Evolutionary conservation across 116 monocot species (phyloP), one percentile per base, ranked within the genome.

Genomic region (Posidonia oceanica): DNA sequence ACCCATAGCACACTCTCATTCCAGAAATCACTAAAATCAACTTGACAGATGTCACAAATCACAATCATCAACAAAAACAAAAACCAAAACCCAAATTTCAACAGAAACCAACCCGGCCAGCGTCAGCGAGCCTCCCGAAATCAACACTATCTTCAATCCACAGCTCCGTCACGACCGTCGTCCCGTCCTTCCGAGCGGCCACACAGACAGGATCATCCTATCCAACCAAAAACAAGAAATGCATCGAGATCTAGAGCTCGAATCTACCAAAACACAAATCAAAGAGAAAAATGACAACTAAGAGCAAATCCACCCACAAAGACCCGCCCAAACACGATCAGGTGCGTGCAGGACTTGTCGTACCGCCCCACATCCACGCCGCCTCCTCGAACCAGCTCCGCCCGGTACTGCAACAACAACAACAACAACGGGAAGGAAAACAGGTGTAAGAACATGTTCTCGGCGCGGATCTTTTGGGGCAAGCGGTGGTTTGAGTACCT

Each of bases 171-270:
- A 99, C 90, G 23, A 99, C 75, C 2, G 61, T 61, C 69, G 81
- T 93, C 55, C 99, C 88, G 72, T 99, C 81, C 36, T 83, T 61
- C 67, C 90, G 82, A 56, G 99, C 93, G 51, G 78, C 79, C 72
- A 86, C 80, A 70, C 99, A 93, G 4, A 88, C 69, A 37, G 87
- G 93, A 77, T 93, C 90, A 64, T 93, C 99, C 99, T 99, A 21
- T 38, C 15, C 54, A 22, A 63, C 63, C 7, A 59, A 18, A 58
- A 54, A 59, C 48, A 66, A 39, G 29, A 54, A 61, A 73, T 1
- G 5, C 56, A 11, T 40, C 73, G 12, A 66, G 18, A 61, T 61
- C 61, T 2, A 61, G 4, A 0, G 5, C 12, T 10, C 8, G 48
- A 66, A 66, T 20, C 18, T 11, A n/a, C 39, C 11, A n/a, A 17